Evolutionary conservation across 495 filamentous ascomycete species (phyloP).

Genomic region (Neurospora intermedia): DNA sequence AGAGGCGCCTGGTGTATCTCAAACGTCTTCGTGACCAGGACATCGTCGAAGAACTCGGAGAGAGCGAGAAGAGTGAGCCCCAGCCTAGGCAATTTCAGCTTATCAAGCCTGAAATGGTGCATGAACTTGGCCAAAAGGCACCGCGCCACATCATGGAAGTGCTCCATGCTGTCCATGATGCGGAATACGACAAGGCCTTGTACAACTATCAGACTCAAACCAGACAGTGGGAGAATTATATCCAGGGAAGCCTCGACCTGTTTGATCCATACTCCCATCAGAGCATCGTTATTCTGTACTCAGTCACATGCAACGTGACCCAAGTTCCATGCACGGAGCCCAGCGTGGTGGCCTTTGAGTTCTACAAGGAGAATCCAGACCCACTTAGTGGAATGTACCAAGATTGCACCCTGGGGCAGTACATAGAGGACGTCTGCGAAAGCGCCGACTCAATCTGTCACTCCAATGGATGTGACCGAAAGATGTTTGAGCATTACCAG

Average conservation of each 20-base stretch:
- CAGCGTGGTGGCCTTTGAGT: conserved; percentile 72
- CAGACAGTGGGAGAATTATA: conserved; percentile 87
- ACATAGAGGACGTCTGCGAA: conserved; percentile 82
- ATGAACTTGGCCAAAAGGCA: conserved; percentile 61
- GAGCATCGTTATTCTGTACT: conserved; percentile 90
- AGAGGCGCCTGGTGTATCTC: conserved; percentile 67
- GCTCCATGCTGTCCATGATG: conserved; percentile 84
- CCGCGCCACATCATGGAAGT: conserved; percentile 85
- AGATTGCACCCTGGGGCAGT: conserved; percentile 90
- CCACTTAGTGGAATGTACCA: conserved; percentile 52
- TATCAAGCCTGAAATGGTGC: conserved; percentile 91
- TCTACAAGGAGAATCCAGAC: conserved; percentile 81
- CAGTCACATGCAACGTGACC: conserved; percentile 79
- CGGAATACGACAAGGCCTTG: conserved; percentile 89
- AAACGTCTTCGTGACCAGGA: conserved; percentile 75
- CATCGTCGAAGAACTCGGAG: conserved; percentile 40
- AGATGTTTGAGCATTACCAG: conserved; percentile 86
- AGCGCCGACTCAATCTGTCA: conserved; percentile 64
- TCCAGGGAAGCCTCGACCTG: conserved; percentile 68
- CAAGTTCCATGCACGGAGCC: conserved; percentile 89
- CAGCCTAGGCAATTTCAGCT: conserved; percentile 61
- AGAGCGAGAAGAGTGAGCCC: conserved; percentile 48
- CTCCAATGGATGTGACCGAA: conserved; percentile 75
- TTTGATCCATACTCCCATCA: conserved; percentile 94
- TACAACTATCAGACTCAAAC: conserved; percentile 93